Conservation (phyloP, 352 stramenopile species). For the Aphanomyces stellatus region DNA sequence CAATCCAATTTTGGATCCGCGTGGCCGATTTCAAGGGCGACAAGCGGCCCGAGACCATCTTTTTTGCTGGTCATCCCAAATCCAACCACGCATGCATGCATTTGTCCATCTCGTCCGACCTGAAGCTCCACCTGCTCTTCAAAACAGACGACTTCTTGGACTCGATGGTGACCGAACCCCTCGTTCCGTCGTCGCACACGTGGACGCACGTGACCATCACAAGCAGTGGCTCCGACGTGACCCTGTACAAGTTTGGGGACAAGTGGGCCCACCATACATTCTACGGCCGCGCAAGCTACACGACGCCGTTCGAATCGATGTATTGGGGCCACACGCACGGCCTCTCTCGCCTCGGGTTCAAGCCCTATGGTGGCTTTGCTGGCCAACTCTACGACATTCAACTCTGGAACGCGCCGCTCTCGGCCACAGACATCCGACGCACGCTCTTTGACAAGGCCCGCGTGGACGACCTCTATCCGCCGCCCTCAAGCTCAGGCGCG, state of each 20-base stretch:
- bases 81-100: background rate
- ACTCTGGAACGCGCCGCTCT: conserved; percentile 45
- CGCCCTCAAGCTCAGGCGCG: background rate
- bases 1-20: conserved; percentile 46
- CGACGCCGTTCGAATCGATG: background rate
- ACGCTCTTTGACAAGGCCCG: background rate
- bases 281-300: background rate
- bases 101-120: background rate
- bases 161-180: background rate
- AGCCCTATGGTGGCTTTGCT: background rate
- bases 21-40: conserved; percentile 19
- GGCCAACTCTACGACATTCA: conserved; percentile 50
- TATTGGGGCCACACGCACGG: background rate
- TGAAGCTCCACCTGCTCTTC: background rate
- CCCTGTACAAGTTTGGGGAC: conserved; percentile 37
- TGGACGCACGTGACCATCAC: background rate
- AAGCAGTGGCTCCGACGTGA: conserved; percentile 24
- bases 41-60: conserved; percentile 1
- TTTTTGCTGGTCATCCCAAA: background rate
- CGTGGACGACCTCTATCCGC: background rate
- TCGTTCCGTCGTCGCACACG: background rate
- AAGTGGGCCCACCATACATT: conserved; percentile 12
- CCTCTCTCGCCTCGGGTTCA: background rate
- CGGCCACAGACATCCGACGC: background rate
- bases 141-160: conserved; percentile 13